Evolutionary conservation across 2,329 filamentous ascomycete genomes (phyloP), one percentile per base, ranked within the genome.

Genomic region (Pleoardoris graminearum): DNA sequence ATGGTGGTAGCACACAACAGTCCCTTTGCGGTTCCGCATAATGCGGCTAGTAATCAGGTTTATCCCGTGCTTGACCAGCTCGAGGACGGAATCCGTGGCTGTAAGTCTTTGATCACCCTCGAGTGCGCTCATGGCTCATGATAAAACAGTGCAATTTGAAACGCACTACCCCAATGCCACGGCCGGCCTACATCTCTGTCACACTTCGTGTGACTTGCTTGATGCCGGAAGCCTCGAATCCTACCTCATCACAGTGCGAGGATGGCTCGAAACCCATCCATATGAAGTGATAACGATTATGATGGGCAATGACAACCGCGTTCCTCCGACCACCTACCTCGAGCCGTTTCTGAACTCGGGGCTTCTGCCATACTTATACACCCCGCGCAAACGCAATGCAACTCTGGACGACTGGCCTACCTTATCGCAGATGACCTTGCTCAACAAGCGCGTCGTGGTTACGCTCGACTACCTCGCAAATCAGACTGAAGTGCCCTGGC

Each of bases 271-370:
- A 6, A 63, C 68, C 0, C 85, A 97, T 62, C 91, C 91, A 0
- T 93, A 90, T 75, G 92, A 97, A 59, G 89, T 97, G 1, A 83
- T 97, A 22, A 92, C 90, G 1, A 86, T 97, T 58, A 79, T 97
- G 16, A 85, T 97, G 45, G 91, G 87, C 51, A 97, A 97, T 71
- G 89, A 66, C 33, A 66, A 91, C 75, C 89, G 88, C 68, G 85
- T 86, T n/a, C 76, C 78, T 4, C 78, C 88, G 1, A 74, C 72
- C 4, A 80, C 82, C 53, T 96, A 90, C 70, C 84, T 81, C 5
- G 80, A 80, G 0, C 85, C 85, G 29, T 87, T 97, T 59, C 78
- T 89, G 68, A 76, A 82, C 48, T 86, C 88, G 0, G 91, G 91
- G 4, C 81, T 97, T 22, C 76, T 83, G 17, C 80, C 85, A 42